These are phyloP conservation scores for Tolypocladium pustulatum DNA, from an alignment of 2,329 filamentous ascomycete species.

Conservation along the genomic window DNA sequence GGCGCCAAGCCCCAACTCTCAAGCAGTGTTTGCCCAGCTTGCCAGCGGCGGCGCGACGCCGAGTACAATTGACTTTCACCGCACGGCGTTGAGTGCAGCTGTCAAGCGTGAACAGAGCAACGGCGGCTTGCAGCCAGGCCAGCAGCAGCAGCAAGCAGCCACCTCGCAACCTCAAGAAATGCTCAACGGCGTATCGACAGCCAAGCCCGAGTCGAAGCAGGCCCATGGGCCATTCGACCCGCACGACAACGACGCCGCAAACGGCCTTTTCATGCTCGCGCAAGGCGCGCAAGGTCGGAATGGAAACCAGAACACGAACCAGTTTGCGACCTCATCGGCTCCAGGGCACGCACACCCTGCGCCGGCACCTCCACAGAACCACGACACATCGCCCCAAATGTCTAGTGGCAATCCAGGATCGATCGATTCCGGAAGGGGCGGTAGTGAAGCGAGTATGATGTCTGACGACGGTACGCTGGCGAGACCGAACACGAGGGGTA, in stretches of 20 bases:
- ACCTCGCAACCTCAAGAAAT: constrained; percentile 47
- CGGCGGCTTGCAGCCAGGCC: constrained; percentile 14
- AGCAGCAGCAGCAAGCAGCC: constrained; percentile 22
- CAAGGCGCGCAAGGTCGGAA: constrained; percentile 58
- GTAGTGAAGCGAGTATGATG: constrained; percentile 58
- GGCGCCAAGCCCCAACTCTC: constrained; percentile 75
- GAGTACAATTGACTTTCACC: constrained; percentile 85
- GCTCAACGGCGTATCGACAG: constrained; percentile 24
- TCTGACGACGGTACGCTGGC: constrained; percentile 64
- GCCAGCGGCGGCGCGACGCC: constrained; percentile 79
- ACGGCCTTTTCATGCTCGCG: constrained; percentile 85
- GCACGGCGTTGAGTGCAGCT: constrained; percentile 76
- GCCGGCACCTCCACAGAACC: constrained; percentile 19
- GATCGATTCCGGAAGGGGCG: constrained; percentile 38
- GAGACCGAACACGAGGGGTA: constrained; percentile 55
- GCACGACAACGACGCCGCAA: constrained; percentile 91
- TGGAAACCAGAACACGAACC: constrained; percentile 40
- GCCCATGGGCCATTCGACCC: constrained; percentile 64
- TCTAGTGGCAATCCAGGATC: constrained; percentile 35
- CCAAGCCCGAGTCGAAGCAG: constrained; percentile 40
- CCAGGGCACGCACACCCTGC: constrained; percentile 40
- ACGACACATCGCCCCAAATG: constrained; percentile 41
- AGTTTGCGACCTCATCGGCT: constrained; percentile 35
- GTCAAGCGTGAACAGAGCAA: constrained; percentile 45
- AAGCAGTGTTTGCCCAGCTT: constrained; percentile 69